These are phyloP conservation scores for Hymenoscyphus albidus DNA, from an alignment of 2,329 filamentous ascomycete species.

Conservation along the genomic window DNA sequence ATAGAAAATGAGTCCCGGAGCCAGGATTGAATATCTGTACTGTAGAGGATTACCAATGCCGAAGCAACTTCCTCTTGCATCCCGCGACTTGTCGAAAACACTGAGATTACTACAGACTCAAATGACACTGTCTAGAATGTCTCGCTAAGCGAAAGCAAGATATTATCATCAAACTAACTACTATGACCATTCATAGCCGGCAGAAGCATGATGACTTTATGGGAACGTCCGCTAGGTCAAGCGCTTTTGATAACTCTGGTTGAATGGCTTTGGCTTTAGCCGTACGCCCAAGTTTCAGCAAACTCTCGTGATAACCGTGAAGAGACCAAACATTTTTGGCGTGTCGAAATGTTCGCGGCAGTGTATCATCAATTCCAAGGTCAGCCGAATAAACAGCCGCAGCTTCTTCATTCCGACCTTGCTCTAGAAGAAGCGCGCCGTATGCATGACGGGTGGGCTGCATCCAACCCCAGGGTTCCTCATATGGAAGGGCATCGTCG, in stretches of 20 bases:
- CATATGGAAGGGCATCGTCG: constrained; percentile 63
- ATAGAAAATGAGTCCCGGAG: background rate
- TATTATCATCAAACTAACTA: background rate
- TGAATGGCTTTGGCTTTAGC: constrained; percentile 46
- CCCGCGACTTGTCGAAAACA: background rate
- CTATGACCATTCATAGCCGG: constrained; percentile 27
- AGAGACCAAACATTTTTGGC: constrained; percentile 73
- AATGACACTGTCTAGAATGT: background rate
- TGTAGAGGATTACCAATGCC: background rate
- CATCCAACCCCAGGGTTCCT: constrained; percentile 80
- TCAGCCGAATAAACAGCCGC: constrained; percentile 56
- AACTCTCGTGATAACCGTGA: constrained; percentile 69
- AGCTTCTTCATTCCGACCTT: constrained; percentile 55
- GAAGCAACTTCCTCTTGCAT: background rate
- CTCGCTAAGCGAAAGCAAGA: no score
- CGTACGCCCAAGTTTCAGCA: constrained; percentile 49
- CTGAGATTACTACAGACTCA: background rate
- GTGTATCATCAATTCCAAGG: constrained; percentile 53
- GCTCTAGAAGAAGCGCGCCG: constrained; percentile 65
- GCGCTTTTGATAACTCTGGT: constrained; percentile 48
- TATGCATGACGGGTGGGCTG: constrained; percentile 68
- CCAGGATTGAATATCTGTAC: background rate
- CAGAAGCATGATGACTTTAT: constrained; percentile 59
- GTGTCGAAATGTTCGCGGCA: constrained; percentile 63
- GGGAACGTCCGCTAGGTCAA: constrained; percentile 56